A percentile compares a stretch with the other conserved stretches of the same genome.
phyloP scores from a whole-genome alignment of 371 early-diverging fungal genomes.

The Mucor ambiguus region DNA sequence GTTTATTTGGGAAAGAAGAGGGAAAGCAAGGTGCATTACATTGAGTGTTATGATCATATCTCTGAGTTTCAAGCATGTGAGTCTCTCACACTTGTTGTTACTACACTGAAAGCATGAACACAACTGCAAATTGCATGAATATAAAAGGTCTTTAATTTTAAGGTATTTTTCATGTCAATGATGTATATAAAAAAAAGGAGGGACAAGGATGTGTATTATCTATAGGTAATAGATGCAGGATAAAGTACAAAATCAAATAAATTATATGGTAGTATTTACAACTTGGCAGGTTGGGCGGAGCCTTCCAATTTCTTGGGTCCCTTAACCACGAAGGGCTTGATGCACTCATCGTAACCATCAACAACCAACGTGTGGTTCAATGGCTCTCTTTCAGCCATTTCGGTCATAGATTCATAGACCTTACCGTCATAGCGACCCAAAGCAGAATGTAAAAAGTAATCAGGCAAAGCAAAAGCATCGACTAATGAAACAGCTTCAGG shows the following conservation, averaged over 20 bases:
- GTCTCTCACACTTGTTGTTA: constrained; percentile 9
- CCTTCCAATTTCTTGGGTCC: constrained; percentile 14
- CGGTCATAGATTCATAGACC: constrained; percentile 71
- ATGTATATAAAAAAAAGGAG: not conserved
- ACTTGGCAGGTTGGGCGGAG: constrained; percentile 18
- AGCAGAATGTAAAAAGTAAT: constrained; percentile 76
- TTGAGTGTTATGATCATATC: constrained; percentile 19
- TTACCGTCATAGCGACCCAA: constrained; percentile 77
- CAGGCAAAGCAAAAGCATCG: constrained; percentile 79
- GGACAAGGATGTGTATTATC: not conserved
- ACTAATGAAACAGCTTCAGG: constrained; percentile 75
- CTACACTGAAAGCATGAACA: not conserved
- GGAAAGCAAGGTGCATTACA: not conserved
- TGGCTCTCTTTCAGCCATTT: constrained; percentile 75
- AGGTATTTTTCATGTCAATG: not conserved
- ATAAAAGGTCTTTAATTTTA: not conserved
- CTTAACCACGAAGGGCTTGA: constrained; percentile 53
- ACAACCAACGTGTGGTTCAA: constrained; percentile 62
- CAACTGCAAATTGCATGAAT: not conserved
- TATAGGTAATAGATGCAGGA: not conserved
- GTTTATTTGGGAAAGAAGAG: not conserved
- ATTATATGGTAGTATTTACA: constrained; percentile 16
- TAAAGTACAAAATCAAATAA: constrained; percentile 2
- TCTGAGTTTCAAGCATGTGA: constrained; percentile 67
- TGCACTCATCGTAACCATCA: constrained; percentile 58